Percentiles rank a stretch among this genome's conserved stretches.
phyloP scores from a whole-genome alignment of 331 rosid genomes.

The Rhamnella rubrinervis region DNA sequence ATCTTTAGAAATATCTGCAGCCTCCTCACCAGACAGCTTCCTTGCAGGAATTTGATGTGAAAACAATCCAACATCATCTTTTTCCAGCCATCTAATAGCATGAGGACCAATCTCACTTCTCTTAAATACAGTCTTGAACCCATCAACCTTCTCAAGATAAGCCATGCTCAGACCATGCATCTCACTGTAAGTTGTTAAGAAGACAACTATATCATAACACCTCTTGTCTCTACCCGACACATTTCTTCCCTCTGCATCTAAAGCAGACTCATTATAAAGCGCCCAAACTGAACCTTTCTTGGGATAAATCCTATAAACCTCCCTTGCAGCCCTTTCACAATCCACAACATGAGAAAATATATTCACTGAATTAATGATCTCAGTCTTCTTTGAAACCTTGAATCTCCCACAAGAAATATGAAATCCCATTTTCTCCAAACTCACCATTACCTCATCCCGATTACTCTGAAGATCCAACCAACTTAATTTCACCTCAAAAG shows the following conservation, averaged over 20 bases:
- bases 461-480: conserved; percentile 72
- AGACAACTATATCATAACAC: conserved; percentile 61
- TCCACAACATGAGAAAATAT: conserved; percentile 78
- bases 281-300: conserved; percentile 98
- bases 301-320: conserved; percentile 72
- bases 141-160: conserved; percentile 86
- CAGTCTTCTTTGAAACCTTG: conserved; percentile 53
- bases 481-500: conserved; percentile 73
- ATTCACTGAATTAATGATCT: conserved; percentile 45
- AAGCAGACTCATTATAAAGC: conserved; percentile 47
- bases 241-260: conserved; percentile 39
- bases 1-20: conserved; percentile 52
- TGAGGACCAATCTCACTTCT: conserved; percentile 70
- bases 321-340: conserved; percentile 64
- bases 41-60: conserved; percentile 90
- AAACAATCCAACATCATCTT: conserved; percentile 47
- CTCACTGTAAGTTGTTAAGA: conserved; percentile 72
- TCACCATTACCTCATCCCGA: conserved; percentile 45
- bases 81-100: conserved; percentile 64
- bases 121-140: conserved; percentile 76
- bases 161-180: conserved; percentile 75
- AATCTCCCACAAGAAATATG: conserved; percentile 77
- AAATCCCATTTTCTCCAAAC: conserved; percentile 56
- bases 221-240: conserved; percentile 30
- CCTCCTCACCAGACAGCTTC: conserved; percentile 56